Percentiles rank a stretch among this genome's conserved stretches.
These are phyloP conservation scores for Sonneratia caseolaris DNA, from an alignment of 345 rosid species.

Conservation along the genomic window DNA sequence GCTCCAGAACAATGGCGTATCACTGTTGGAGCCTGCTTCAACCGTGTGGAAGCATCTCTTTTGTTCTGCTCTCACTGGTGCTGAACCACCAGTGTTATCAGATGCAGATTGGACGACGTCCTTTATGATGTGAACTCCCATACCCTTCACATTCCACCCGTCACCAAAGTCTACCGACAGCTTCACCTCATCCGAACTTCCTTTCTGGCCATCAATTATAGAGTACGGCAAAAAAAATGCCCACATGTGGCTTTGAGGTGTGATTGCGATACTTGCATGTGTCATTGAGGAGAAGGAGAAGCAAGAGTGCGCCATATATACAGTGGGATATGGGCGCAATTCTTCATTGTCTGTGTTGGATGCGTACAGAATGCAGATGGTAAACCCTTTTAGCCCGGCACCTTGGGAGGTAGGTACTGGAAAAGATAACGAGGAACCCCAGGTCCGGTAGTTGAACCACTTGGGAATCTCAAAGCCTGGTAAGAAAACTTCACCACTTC, in stretches of 20 bases:
- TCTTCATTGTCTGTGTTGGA: background rate
- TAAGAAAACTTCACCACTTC: background rate
- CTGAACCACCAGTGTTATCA: background rate
- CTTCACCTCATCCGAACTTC: background rate
- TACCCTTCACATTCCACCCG: slow-evolving; percentile 1
- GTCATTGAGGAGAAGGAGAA: background rate
- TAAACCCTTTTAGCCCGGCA: background rate
- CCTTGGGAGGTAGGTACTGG: background rate
- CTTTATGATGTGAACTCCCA: background rate
- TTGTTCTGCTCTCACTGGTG: background rate
- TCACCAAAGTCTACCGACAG: background rate
- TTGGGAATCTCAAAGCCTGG: background rate
- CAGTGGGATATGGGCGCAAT: background rate
- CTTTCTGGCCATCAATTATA: background rate
- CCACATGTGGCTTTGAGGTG: background rate
- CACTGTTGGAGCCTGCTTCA: background rate
- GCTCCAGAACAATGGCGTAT: background rate
- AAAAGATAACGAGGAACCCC: background rate
- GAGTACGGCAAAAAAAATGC: background rate
- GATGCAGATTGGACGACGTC: background rate
- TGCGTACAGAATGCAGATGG: background rate
- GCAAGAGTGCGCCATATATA: background rate
- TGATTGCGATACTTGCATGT: background rate
- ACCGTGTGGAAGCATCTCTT: background rate
- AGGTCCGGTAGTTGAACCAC: background rate